phyloP scores from a whole-genome alignment of 257 asterid genomes.

The Solanum ossicruentum region DNA sequence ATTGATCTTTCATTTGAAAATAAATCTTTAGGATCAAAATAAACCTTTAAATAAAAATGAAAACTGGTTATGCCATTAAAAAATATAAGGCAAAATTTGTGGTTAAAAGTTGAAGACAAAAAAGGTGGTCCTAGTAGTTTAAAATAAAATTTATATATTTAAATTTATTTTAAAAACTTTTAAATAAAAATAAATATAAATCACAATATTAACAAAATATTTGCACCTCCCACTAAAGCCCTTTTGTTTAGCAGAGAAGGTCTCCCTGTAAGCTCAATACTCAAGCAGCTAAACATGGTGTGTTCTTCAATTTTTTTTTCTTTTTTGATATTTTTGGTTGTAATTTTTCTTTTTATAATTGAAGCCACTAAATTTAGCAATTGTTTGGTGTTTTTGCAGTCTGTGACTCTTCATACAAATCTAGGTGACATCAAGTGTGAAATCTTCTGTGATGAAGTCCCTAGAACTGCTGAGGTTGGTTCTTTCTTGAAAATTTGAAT shows the following conservation, averaged over 20 bases:
- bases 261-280: neutral
- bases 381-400: conserved; percentile 21
- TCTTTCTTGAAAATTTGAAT: neutral
- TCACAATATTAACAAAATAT: no score
- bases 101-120: no score
- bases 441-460: conserved; percentile 92
- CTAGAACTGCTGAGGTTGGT: conserved; percentile 75
- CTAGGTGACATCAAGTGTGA: conserved; percentile 97
- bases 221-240: neutral
- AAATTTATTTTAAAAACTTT: no score
- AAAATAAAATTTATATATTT: no score
- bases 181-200: no score
- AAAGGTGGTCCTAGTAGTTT: no score
- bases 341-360: neutral
- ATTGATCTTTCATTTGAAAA: no score
- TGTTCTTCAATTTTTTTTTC: neutral
- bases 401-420: conserved; percentile 93
- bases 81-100: no score
- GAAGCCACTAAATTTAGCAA: neutral
- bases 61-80: no score
- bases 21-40: no score
- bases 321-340: neutral
- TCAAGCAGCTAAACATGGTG: neutral
- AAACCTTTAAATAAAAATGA: no score
- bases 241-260: neutral